Evolutionary conservation across 2,329 filamentous ascomycete species (phyloP), one percentile per base, ranked within the genome.

Genomic region (Cladophialophora carrionii): DNA sequence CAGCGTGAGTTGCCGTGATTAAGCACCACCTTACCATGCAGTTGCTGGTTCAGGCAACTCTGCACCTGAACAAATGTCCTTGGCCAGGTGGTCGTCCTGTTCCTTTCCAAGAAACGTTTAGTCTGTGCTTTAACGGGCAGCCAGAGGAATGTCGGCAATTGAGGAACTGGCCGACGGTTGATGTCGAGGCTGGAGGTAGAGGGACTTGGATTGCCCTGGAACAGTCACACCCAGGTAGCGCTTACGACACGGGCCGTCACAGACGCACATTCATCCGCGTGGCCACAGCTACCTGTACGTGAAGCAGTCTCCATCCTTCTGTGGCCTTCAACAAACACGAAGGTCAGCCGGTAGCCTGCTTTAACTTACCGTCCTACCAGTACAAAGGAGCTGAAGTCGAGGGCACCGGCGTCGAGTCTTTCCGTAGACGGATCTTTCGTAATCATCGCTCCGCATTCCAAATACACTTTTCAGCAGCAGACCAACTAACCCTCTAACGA

Each of bases 391-490:
- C 6, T 6, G 26, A 29, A 29, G 26, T 29, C 3, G 26, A 29
- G 6, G 26, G 26, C 26, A 29, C 20, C 10, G 3, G 26, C 48
- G 7, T 20, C 12, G 22, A 12, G 48, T 20, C 48, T 26, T 51
- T 26, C 24, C 24, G 22, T 20, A 14, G 17, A 17, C 24, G 48
- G 31, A 55, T 55, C 49, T 55, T 61, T 41, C 58, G 51, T 61
- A 61, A 61, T 61, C 58, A 41, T 10, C 20, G 51, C 58, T 54
- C 49, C 49, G 58, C 34, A 46, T 60, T 24, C 34, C 48, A 17
- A 17, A 17, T 34, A 17, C 29, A 29, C 43, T 9, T 1, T 41
- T 46, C 12, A 37, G 26, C 12, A 34, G 26, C 26, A 29, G 26
- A 29, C 26, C 26, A 12, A 52, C 46, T 60, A 52, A n/a, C 43